phyloP scores from a whole-genome alignment of 1,284 basidiomycete species.

The Sporisorium graminicola region DNA sequence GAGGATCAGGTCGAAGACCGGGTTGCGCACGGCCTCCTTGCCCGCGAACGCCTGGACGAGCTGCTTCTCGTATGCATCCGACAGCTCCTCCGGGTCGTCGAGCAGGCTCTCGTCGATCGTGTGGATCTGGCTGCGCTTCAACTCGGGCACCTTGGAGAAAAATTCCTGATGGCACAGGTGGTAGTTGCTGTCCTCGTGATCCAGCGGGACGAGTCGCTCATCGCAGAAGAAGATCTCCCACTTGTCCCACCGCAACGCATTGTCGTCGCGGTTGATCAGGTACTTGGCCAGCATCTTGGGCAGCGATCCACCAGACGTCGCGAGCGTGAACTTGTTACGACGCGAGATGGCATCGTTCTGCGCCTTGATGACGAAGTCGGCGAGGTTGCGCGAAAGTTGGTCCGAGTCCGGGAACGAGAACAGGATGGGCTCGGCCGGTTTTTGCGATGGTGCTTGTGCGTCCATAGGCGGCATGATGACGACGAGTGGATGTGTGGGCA shows the following conservation, averaged over 20 bases:
- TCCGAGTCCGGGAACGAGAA: slow-evolving; percentile 77
- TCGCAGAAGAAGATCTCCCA: slow-evolving; percentile 99
- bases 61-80: slow-evolving; percentile 92
- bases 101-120: slow-evolving; percentile 81
- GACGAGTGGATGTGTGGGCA: neutral
- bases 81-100: slow-evolving; percentile 80
- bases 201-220: slow-evolving; percentile 93
- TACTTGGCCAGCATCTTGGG: slow-evolving; percentile 82
- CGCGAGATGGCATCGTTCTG: slow-evolving; percentile 90
- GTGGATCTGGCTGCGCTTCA: slow-evolving; percentile 80
- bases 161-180: slow-evolving; percentile 80
- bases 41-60: slow-evolving; percentile 82
- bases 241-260: slow-evolving; percentile 88
- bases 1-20: slow-evolving; percentile 69
- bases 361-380: slow-evolving; percentile 85
- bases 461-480: slow-evolving; percentile 56
- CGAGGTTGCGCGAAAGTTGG: slow-evolving; percentile 75
- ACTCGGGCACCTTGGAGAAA: slow-evolving; percentile 87
- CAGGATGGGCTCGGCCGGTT: slow-evolving; percentile 75
- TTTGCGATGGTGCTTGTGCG: slow-evolving; percentile 53
- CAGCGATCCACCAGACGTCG: slow-evolving; percentile 91
- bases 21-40: slow-evolving; percentile 67
- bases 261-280: slow-evolving; percentile 78
- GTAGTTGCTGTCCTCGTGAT: slow-evolving; percentile 93
- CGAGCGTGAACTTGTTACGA: slow-evolving; percentile 89